Evolutionary conservation across 192 early-diverging fungal species (phyloP), one percentile per base, ranked within the genome.

Genomic region (Coemansia interrupta): DNA sequence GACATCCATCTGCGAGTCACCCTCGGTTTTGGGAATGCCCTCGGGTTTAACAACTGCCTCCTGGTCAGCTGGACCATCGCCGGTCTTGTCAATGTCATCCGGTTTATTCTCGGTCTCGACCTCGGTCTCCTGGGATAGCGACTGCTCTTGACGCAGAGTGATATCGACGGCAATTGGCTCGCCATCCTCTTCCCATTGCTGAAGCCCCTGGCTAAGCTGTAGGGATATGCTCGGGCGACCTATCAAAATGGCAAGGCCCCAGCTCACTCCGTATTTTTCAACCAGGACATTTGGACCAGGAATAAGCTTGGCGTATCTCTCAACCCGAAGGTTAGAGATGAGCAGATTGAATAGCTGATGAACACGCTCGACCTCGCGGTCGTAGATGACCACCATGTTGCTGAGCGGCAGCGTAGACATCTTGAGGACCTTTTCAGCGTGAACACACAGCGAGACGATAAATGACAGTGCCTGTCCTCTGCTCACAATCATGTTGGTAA

Each of bases 301-400:
- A n/a, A 78, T 54, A 26, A 78, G 61, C 40, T 46, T 64, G 52
- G 58, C 58, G 19, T 71, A 78, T 22, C 46, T 60, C 24, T 71
- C 69, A 5, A 69, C 58, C 57, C 60, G 66, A 30, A 78, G 64
- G 55, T 78, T 71, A 38, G 64, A 71, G 17, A 48, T 54, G 10
- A 78, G 54, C 19, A 78, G 60, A 29, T 78, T 54, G 36, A 71
- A 72, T 29, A 78, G 64, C 68, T 78, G 74, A 38, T 72, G 58
- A n/a, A 72, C 48, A 13, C 69, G 68, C 69, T 78, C 74, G 24
- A 71, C 43, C 54, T 78, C 74, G 18, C 74, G 74, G 45, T 78
- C 74, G 41, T 78, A 78, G 38, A 78, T 63, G 10, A 58, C 54
- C 38, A 72, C 43, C 36, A 67, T 46, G 54, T 67, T 71, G 61